These are phyloP conservation scores for Diaporthe destruens DNA, from an alignment of 2,329 filamentous ascomycete genomes.

Conservation along the genomic window DNA sequence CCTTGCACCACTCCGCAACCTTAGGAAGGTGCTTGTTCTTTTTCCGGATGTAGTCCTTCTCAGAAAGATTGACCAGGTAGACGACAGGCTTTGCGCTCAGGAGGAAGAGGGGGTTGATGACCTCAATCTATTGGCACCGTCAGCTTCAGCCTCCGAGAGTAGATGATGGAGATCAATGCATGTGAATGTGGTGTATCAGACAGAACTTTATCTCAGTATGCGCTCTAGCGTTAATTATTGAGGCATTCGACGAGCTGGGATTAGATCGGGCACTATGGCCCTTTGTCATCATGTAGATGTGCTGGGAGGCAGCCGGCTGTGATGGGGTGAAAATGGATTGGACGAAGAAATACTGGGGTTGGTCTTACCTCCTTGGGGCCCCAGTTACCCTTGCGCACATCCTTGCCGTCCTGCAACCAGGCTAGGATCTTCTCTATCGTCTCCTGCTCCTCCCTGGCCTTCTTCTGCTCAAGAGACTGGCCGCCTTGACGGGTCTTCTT, in stretches of 20 bases:
- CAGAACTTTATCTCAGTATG: conserved; percentile 87
- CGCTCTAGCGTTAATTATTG: conserved; percentile 81
- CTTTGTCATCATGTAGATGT: conserved; percentile 89
- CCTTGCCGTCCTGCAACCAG: conserved; percentile 88
- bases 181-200: conserved; percentile 66
- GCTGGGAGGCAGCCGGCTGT: conserved; percentile 12
- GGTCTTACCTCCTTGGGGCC: conserved; percentile 89
- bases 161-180: conserved; percentile 37
- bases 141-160: conserved; percentile 44
- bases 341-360: conserved; percentile 40
- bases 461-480: conserved; percentile 97
- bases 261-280: conserved; percentile 93
- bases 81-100: conserved; percentile 97
- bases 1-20: conserved; percentile 95
- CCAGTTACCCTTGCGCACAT: conserved; percentile 93
- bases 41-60: conserved; percentile 96
- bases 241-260: conserved; percentile 99
- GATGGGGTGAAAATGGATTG: conserved; percentile 43
- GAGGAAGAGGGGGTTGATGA: conserved; percentile 96
- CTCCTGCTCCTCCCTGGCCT: conserved; percentile 92
- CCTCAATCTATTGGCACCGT: conserved; percentile 79
- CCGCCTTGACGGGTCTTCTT: conserved; percentile 97
- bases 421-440: conserved; percentile 91
- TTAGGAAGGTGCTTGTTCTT: conserved; percentile 99
- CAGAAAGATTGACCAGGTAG: conserved; percentile 95